A percentile compares a stretch with the other conserved stretches of the same genome.
Conservation (phyloP, 345 rosid species). For the Eutrema heterophyllum region DNA sequence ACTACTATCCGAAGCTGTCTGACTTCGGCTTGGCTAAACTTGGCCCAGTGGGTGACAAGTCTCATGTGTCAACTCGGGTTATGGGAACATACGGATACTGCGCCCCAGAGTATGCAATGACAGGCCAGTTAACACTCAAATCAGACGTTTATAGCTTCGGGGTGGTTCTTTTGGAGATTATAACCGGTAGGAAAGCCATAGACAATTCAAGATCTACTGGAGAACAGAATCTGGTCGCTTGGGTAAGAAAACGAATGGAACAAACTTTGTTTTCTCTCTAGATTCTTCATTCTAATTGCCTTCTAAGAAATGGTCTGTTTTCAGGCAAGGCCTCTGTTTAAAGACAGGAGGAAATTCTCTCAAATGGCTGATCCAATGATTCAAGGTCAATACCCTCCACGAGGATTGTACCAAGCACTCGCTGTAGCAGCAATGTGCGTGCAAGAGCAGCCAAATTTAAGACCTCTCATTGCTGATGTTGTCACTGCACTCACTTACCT, state of each 20-base stretch:
- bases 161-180: conserved; percentile 84
- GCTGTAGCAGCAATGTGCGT: conserved; percentile 94
- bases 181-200: conserved; percentile 83
- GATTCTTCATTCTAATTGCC: conserved; percentile 1
- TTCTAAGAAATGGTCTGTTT: conserved; percentile 15
- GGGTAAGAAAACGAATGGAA: conserved; percentile 46
- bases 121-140: conserved; percentile 80
- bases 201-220: conserved; percentile 58
- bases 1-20: conserved; percentile 75
- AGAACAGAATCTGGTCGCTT: conserved; percentile 83
- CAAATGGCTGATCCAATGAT: conserved; percentile 84
- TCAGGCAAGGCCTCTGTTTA: conserved; percentile 84
- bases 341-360: conserved; percentile 70
- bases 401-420: conserved; percentile 92
- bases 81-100: conserved; percentile 96
- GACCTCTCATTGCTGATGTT: conserved; percentile 83
- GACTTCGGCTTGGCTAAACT: conserved; percentile 93
- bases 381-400: conserved; percentile 69
- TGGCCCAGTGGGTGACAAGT: conserved; percentile 87
- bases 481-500: conserved; percentile 85
- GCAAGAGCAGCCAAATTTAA: conserved; percentile 77
- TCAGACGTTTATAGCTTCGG: conserved; percentile 90
- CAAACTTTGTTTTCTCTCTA: neutral
- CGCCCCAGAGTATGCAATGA: conserved; percentile 94
- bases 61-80: conserved; percentile 89